Percentiles rank a stretch among this genome's conserved stretches.
Conservation (phyloP, 192 early-diverging fungal genomes). For the Pecoramyces ruminantium region DNA sequence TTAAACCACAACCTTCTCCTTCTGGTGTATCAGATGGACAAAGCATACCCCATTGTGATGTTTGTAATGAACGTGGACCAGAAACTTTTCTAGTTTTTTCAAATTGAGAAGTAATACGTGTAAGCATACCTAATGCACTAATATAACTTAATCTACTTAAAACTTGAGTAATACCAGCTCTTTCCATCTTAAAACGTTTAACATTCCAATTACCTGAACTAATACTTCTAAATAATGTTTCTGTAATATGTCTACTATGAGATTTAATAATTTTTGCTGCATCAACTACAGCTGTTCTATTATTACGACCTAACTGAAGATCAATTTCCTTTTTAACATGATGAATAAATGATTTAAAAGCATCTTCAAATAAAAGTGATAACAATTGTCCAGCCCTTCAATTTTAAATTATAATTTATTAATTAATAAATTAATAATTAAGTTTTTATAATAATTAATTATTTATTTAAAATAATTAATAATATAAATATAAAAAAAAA, state of each 20-base stretch:
- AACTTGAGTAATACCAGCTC: conserved; percentile 92
- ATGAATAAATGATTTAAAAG: conserved; percentile 84
- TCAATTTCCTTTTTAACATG: conserved; percentile 82
- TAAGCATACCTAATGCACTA: conserved; percentile 93
- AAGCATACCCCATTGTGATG: conserved; percentile 94
- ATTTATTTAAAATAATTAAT: no score
- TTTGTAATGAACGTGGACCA: conserved; percentile 88
- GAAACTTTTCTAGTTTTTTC: conserved; percentile 96
- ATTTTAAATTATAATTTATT: no score
- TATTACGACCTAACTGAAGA: conserved; percentile 72
- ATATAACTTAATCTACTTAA: conserved; percentile 84
- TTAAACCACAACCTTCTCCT: conserved; percentile 92
- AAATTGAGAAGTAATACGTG: conserved; percentile 87
- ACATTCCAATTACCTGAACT: conserved; percentile 96
- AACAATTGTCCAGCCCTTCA: conserved; percentile 88
- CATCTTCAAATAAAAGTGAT: conserved; percentile 88
- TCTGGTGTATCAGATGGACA: conserved; percentile 96
- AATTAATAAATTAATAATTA: no score
- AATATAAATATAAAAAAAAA: no score
- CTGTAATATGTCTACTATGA: conserved; percentile 70
- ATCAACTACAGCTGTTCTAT: conserved; percentile 76
- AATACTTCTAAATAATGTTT: conserved; percentile 80
- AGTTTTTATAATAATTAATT: no score
- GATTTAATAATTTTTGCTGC: conserved; percentile 30
- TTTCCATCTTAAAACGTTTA: conserved; percentile 99